Base-by-base conservation (phyloP, 495 filamentous ascomycete genomes). In the Cercophora scortea region DNA sequence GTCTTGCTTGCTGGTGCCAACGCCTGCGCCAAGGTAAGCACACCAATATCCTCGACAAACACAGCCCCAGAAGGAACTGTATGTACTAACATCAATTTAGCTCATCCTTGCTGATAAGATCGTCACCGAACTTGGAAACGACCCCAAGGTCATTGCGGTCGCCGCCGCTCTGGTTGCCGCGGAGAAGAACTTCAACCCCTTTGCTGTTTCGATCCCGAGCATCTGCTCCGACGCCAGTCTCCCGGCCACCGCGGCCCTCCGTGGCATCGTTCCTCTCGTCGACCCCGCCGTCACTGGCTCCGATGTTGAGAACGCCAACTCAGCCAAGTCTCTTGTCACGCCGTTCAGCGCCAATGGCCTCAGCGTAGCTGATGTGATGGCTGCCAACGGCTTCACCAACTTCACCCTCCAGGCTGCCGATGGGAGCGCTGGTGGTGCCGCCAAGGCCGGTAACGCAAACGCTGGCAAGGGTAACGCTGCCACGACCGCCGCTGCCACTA, bases 141-240 rank as follows among this genome's bases (percentile, higher is more conserved):
- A 76, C 47, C 61, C 70, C 17, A 63, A 67, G 51, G 80, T 79
- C 47, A 71, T 84, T 48, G 68, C 71, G 9, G 82, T 75, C 6
- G 82, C 82, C 34, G 74, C 74, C 47, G 75, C 71, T 8, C 69
- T 84, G 0, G 81, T 85, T 6, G 75, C 74, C 11, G 80, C 81
- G n/a, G 82, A 85, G 72, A 78, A 83, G 69, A 84, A 85, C 75
- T 80, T 80, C 72, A 85, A 85, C 69, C 78, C 78, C 39, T 84
- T 81, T 53, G 74, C 59, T 25, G 71, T 75, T 42, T 62, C 59
- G 38, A 71, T 78, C 32, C 82, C 81, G 47, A 74, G 66, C 49
- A 75, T 84, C 61, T 84, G 82, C 64, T 68, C 61, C 10, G 81
- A 85, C 51, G 62, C 74, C 8, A 65, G 63, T 18, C 77, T 85